These are phyloP conservation scores for Apiospora arundinis DNA, from an alignment of 2,329 filamentous ascomycete species.

Conservation along the genomic window DNA sequence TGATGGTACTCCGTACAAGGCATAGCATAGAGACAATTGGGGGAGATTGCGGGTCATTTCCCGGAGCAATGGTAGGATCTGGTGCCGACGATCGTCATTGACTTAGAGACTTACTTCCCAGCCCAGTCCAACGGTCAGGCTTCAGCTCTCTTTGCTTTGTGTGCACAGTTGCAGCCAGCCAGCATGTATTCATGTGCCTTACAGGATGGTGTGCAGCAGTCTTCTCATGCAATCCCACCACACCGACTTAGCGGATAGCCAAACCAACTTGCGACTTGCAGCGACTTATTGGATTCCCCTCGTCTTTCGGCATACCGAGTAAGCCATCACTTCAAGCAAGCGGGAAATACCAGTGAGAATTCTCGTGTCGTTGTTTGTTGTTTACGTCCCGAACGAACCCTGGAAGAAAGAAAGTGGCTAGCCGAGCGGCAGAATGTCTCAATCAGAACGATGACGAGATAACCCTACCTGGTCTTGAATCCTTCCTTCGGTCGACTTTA, in stretches of 20 bases:
- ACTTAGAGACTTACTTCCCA: neutral
- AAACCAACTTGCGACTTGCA: neutral
- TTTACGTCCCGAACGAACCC: neutral
- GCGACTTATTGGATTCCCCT: neutral
- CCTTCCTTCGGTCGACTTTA: neutral
- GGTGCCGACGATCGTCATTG: slow-evolving; percentile 12
- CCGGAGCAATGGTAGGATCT: slow-evolving; percentile 3
- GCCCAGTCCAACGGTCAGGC: neutral
- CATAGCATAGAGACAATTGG: neutral
- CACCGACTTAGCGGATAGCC: neutral
- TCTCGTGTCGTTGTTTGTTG: neutral
- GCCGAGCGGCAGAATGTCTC: neutral
- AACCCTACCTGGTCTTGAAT: neutral
- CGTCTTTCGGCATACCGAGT: neutral
- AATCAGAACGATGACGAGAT: slow-evolving; percentile 11
- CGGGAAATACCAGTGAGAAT: neutral
- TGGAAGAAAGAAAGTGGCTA: neutral
- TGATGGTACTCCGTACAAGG: no score
- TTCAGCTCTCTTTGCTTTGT: neutral
- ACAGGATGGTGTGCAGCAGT: neutral
- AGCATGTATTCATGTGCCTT: slow-evolving; percentile 3
- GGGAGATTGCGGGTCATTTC: slow-evolving; percentile 15
- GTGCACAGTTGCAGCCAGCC: no score
- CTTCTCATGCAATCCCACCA: slow-evolving; percentile 1
- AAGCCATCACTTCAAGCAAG: neutral